Evolutionary conservation across 192 early-diverging fungal species (phyloP).

Genomic region (Podila verticillata): DNA sequence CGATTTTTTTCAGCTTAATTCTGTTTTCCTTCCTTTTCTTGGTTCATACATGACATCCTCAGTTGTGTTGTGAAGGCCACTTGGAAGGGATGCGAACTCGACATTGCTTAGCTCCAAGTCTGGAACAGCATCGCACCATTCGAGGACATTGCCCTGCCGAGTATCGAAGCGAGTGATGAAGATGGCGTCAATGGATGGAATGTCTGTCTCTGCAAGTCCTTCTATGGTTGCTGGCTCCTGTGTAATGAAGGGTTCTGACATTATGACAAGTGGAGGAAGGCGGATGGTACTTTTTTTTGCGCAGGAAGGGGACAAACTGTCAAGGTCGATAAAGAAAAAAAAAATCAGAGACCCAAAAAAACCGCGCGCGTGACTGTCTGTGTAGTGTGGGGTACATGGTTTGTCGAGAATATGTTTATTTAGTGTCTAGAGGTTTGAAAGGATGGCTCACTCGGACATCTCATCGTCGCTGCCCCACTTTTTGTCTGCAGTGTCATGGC

Average conservation of each 20-base stretch:
- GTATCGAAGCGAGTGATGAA: slow-evolving; percentile 64
- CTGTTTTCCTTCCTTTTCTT: too few relatives aligned
- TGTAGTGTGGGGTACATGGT: too few relatives aligned
- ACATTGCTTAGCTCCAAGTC: slow-evolving; percentile 10
- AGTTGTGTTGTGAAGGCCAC: slow-evolving; percentile 60
- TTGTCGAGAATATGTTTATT: too few relatives aligned
- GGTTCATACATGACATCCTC: slow-evolving; percentile 61
- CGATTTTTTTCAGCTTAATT: too few relatives aligned
- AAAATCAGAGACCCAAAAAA: too few relatives aligned
- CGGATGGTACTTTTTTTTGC: too few relatives aligned
- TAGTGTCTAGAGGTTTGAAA: neutral
- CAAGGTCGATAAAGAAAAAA: too few relatives aligned
- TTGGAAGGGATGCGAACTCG: slow-evolving; percentile 65
- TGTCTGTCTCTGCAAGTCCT: slow-evolving; percentile 14
- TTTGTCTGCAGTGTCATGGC: neutral
- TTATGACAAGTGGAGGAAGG: neutral
- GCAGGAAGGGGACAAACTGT: too few relatives aligned
- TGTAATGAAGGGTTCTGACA: neutral
- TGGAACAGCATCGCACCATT: slow-evolving; percentile 60
- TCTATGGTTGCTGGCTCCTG: neutral
- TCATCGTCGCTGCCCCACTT: slow-evolving; percentile 31
- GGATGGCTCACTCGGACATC: slow-evolving; percentile 31
- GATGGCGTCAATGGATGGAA: slow-evolving; percentile 56
- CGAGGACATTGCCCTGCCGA: slow-evolving; percentile 60
- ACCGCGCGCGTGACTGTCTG: too few relatives aligned